These are phyloP conservation scores for Metahyphopichia silvanorum DNA, from an alignment of 805 yeast species.

Conservation along the genomic window DNA sequence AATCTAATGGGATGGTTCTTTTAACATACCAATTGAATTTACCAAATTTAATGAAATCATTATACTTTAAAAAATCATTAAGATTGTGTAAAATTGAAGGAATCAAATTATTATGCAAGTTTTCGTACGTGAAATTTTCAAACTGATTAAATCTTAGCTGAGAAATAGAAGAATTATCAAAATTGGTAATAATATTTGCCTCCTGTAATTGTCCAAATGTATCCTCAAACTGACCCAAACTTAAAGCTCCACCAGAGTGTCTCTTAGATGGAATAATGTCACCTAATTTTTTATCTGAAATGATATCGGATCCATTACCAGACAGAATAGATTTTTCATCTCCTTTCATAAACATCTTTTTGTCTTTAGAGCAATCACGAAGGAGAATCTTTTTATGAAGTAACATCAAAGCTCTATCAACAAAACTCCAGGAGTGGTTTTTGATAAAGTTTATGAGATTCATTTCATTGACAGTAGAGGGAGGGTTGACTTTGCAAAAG, in stretches of 20 bases:
- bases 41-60: slow-evolving; percentile 50
- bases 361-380: slow-evolving; percentile 17
- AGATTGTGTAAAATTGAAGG: slow-evolving; percentile 57
- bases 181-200: slow-evolving; percentile 36
- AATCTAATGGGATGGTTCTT: slow-evolving; percentile 59
- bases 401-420: slow-evolving; percentile 50
- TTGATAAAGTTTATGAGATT: slow-evolving; percentile 47
- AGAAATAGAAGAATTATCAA: slow-evolving; percentile 34
- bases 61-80: slow-evolving; percentile 51
- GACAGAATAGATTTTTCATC: neutral
- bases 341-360: neutral
- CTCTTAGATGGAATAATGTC: slow-evolving; percentile 41
- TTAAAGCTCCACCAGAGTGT: slow-evolving; percentile 22
- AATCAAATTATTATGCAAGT: slow-evolving; percentile 49
- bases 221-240: slow-evolving; percentile 36
- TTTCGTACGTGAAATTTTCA: slow-evolving; percentile 47
- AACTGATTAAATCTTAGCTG: slow-evolving; percentile 31
- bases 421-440: slow-evolving; percentile 48
- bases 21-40: slow-evolving; percentile 60
- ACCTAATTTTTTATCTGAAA: slow-evolving; percentile 48
- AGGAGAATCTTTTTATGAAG: slow-evolving; percentile 40
- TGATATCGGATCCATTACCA: neutral
- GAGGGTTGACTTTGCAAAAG: slow-evolving; percentile 32
- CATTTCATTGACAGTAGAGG: slow-evolving; percentile 36
- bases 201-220: slow-evolving; percentile 38